Evolutionary conservation across 2,329 filamentous ascomycete genomes (phyloP).

Genomic region (Fusarium sambucinum): DNA sequence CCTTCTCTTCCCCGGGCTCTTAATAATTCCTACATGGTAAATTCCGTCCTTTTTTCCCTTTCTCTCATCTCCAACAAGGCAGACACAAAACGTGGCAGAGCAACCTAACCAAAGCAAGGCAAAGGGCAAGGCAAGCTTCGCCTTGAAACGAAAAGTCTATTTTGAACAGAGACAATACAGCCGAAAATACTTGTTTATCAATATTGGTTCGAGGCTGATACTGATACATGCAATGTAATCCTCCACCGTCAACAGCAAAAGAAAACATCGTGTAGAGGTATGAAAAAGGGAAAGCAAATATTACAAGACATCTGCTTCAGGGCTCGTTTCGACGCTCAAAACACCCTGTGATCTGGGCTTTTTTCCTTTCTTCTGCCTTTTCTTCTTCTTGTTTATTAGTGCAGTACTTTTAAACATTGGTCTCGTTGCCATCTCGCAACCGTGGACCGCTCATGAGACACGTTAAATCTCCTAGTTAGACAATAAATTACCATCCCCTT

Average conservation of each 20-base stretch:
- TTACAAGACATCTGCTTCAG: background rate
- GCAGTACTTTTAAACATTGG: background rate
- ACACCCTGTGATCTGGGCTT: background rate
- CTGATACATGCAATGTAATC: slow-evolving; percentile 1
- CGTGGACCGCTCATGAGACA: slow-evolving; percentile 13
- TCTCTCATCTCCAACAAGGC: slow-evolving; percentile 11
- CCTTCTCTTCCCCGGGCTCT: slow-evolving; percentile 16
- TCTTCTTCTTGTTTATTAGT: background rate
- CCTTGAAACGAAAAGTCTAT: slow-evolving; percentile 9
- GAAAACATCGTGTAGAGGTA: background rate
- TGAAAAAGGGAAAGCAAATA: background rate
- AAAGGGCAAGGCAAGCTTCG: background rate
- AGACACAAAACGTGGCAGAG: slow-evolving; percentile 31
- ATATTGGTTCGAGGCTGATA: background rate
- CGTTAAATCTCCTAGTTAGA: slow-evolving; percentile 13
- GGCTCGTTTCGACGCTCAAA: slow-evolving; percentile 10
- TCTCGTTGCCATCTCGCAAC: slow-evolving; percentile 15
- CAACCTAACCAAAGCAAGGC: background rate
- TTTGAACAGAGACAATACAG: background rate
- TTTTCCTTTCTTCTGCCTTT: background rate
- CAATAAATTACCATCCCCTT: slow-evolving; percentile 22
- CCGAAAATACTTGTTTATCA: background rate
- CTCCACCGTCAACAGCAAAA: background rate
- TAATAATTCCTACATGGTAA: background rate
- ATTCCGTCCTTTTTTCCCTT: background rate